Base-by-base conservation (phyloP, 805 yeast species). In the Priceomyces fermenticarens region DNA sequence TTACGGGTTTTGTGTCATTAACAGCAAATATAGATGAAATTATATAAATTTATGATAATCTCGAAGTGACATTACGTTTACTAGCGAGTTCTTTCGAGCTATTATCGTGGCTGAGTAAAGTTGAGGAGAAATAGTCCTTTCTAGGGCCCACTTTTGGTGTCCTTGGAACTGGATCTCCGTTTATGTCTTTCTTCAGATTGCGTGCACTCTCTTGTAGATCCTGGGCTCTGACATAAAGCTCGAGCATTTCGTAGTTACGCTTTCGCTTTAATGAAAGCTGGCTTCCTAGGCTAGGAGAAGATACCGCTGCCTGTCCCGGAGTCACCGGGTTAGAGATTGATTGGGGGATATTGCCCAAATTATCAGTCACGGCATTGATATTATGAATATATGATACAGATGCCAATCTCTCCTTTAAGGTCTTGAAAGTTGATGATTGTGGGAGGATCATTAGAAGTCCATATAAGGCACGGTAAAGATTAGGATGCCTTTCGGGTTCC, bases 391-490 rank as follows among this genome's bases (percentile, higher is more conserved):
- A 67, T 4, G 77, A 67, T 17, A 85, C 75, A 29, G 86, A 71
- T 37, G 77, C 77, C 38, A 93, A 70, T 44, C 99, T 72, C 53
- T 83, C 86, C 48, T 84, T 84, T 48, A 93, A 70, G 0, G 86
- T 80, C n/a, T 77, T 80, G 58, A 88, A 93, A 0, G 98, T 96
- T 10, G 87, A 77, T 0, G 97, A 88, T 58, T 93, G 99, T 0
- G 99, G 99, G 37, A 93, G 63, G 4, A 93, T 73, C 99, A 93
- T 93, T 44, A 93, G 68, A 25, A 93, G 75, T 1, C 98, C 99
- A 58, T 88, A 93, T 25, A 93, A 73, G 39, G 96, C 86, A 57
- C 88, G 88, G 71, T 84, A 87, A 27, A 93, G 65, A 53, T 76
- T 85, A 1, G 95, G 95, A 56, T 85, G 76, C 47, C 76, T 78